Evolutionary conservation across 768 basidiomycete genomes (phyloP).

Genomic region (Tylopilus subfusipes): DNA sequence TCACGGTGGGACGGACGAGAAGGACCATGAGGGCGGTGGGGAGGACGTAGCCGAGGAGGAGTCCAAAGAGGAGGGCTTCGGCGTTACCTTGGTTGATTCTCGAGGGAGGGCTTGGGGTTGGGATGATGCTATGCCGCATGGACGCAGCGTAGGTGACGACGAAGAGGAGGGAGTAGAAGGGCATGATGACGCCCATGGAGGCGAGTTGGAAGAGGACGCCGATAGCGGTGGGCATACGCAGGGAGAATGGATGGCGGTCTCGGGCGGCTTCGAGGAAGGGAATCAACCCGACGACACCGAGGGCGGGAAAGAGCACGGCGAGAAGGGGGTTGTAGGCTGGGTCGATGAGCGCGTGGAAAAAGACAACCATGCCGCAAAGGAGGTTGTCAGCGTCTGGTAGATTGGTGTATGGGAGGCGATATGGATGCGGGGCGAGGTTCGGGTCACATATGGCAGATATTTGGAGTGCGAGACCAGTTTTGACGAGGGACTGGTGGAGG

Average conservation of each 20-base stretch:
- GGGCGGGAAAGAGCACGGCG: constrained; percentile 8
- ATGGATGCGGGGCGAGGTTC: constrained; percentile 20
- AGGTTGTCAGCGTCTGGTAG: constrained; percentile 32
- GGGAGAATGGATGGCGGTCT: constrained; percentile 29
- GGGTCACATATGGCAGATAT: constrained; percentile 36
- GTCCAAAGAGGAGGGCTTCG: constrained; percentile 50
- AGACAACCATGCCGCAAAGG: constrained; percentile 43
- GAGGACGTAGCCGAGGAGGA: constrained; percentile 43
- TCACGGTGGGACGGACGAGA: constrained; percentile 40
- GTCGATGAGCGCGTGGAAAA: constrained; percentile 40
- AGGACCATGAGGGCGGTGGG: constrained; percentile 46
- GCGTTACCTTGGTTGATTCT: constrained; percentile 44
- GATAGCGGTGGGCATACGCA: constrained; percentile 42
- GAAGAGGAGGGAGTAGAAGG: constrained; percentile 48
- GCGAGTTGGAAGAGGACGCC: constrained; percentile 40
- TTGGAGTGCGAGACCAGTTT: constrained; percentile 8
- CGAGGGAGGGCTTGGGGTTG: constrained; percentile 10
- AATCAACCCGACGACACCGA: constrained; percentile 31
- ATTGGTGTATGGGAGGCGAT: constrained; percentile 41
- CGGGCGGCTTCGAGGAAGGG: constrained; percentile 46
- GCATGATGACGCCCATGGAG: constrained; percentile 42
- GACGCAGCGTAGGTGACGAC: constrained; percentile 37
- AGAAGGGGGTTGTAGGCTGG: constrained; percentile 16
- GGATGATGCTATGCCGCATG: neutral
- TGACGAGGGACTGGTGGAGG: constrained; percentile 10